These are phyloP conservation scores for Pinus tabuliformis DNA, from an alignment of 75 land plant species.

Conservation along the genomic window DNA sequence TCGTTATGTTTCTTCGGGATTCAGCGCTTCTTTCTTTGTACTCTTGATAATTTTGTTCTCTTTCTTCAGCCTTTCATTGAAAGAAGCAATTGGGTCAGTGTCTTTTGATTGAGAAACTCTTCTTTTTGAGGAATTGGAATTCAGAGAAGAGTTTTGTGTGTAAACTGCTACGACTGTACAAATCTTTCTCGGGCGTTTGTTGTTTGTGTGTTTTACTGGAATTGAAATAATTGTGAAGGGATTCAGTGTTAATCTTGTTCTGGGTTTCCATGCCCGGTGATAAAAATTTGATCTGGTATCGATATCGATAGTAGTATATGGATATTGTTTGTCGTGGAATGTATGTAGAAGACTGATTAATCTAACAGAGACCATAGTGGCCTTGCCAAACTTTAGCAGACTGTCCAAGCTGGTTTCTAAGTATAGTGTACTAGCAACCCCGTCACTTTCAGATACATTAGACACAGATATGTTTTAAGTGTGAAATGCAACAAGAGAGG, in stretches of 20 bases:
- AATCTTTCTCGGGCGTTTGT: neutral
- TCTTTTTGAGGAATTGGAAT: neutral
- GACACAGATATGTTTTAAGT: too few relatives aligned
- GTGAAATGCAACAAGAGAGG: too few relatives aligned
- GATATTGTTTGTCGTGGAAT: neutral
- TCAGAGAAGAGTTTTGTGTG: neutral
- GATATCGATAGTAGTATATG: neutral
- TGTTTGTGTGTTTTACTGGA: neutral
- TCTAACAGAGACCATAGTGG: neutral
- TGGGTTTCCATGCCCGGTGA: neutral
- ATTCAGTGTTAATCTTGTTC: neutral
- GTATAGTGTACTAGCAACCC: too few relatives aligned
- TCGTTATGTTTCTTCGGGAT: constrained; percentile 54
- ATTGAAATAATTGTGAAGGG: neutral
- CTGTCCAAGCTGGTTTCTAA: too few relatives aligned
- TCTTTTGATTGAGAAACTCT: too few relatives aligned
- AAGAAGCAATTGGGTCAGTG: neutral
- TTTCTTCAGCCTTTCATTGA: neutral
- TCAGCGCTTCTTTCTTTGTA: constrained; percentile 16
- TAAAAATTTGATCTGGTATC: neutral
- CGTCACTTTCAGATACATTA: too few relatives aligned
- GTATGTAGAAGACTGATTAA: too few relatives aligned
- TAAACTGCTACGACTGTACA: neutral
- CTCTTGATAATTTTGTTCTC: neutral
- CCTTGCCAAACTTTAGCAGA: too few relatives aligned